Evolutionary conservation across 1,139 yeast genomes (phyloP), one percentile per base, ranked within the genome.

Genomic region (Pneumocystis oryctolagi): DNA sequence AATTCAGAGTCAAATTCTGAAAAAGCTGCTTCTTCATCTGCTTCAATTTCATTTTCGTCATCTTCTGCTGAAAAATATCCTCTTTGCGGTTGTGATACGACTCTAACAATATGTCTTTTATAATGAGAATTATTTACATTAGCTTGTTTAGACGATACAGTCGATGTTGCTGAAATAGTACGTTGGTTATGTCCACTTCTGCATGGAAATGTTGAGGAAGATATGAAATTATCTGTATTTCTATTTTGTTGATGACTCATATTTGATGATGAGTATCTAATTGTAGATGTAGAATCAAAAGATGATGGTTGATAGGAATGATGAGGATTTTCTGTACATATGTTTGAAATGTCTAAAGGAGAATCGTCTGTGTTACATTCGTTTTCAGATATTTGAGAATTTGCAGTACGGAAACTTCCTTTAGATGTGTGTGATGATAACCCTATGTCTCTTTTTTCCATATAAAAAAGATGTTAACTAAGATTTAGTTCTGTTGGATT

Each of bases 51-150:
- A 56, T 58, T 53, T 28, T 64, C 65, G 9, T 55, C 58, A 35
- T 64, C 65, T 31, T 64, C 65, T 12, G 65, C 62, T 35, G 62
- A 60, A 60, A 64, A 64, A 20, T 39, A 57, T 9, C 59, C 59
- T 14, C 59, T 57, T 47, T 47, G 55, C 12, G 55, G 55, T 12
- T 47, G 55, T 18, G 55, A 47, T 47, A 47, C 14, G 30, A 47
- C 55, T 47, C 30, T 47, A 47, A 47, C 55, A 25, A 25, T 47
- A 47, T 47, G 55, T 47, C 55, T 47, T 47, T 25, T 47, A 20
- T 47, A 47, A 12, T n/a, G 55, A 47, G 55, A 31, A 47, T 47
- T 47, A 28, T n/a, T 14, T 12, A 28, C 20, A 47, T 47, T 47
- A 28, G 30, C 31, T 25, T 47, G 55, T 47, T 47, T 47, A 47